Percentiles rank a stretch among this genome's conserved stretches.
Evolutionary conservation across 805 yeast genomes (phyloP).

Genomic region (Teunomyces gatunensis): DNA sequence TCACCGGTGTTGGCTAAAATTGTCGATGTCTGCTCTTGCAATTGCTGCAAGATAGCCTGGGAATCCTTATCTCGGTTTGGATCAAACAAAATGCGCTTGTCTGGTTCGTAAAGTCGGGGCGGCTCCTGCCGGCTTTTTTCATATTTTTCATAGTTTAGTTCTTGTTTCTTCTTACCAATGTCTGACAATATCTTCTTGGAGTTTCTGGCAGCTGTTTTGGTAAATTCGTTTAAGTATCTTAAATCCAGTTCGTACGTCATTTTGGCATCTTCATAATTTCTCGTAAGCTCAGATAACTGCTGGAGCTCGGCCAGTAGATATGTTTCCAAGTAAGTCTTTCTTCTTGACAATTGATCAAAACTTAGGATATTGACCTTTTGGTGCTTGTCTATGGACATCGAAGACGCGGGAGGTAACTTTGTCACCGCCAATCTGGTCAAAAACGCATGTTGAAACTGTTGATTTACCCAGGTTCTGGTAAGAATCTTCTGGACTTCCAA

Average conservation of each 20-base stretch:
- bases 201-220: slow-evolving; percentile 16
- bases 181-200: slow-evolving; percentile 3
- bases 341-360: slow-evolving; percentile 23
- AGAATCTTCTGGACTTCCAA: slow-evolving; percentile 23
- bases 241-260: slow-evolving; percentile 29
- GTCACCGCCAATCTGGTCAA: slow-evolving; percentile 22
- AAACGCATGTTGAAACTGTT: slow-evolving; percentile 19
- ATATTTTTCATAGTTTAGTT: slow-evolving; percentile 3
- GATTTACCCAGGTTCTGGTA: slow-evolving; percentile 23
- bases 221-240: slow-evolving; percentile 30
- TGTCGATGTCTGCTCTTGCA: slow-evolving; percentile 15
- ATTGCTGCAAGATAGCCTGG: slow-evolving; percentile 10
- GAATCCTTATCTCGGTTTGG: slow-evolving; percentile 16
- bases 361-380: slow-evolving; percentile 16
- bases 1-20: slow-evolving; percentile 12
- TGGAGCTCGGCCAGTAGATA: slow-evolving; percentile 39
- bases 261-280: slow-evolving; percentile 21
- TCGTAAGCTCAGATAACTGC: slow-evolving; percentile 33
- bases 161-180: background rate
- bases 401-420: slow-evolving; percentile 21
- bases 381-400: slow-evolving; percentile 14
- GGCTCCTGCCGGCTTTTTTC: background rate
- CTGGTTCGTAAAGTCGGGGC: background rate
- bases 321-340: slow-evolving; percentile 31
- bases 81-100: slow-evolving; percentile 2